Evolutionary conservation across 345 rosid species (phyloP).

Genomic region (Heritiera littoralis): DNA sequence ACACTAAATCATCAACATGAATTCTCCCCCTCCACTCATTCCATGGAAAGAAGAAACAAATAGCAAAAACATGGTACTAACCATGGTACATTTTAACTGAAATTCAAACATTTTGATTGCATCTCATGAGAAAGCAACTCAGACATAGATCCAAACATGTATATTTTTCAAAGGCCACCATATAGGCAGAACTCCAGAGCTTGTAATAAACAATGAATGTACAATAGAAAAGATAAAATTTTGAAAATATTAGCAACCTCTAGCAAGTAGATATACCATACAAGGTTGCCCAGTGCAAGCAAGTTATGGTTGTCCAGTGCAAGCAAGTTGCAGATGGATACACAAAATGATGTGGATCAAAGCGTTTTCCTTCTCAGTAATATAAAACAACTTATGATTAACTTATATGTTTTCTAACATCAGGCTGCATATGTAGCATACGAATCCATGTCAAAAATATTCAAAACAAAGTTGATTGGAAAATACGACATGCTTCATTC

Average conservation of each 20-base stretch:
- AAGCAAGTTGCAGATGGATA: neutral
- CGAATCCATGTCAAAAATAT: neutral
- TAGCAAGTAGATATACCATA: neutral
- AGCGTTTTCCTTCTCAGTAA: neutral
- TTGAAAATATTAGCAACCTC: neutral
- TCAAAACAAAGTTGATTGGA: neutral
- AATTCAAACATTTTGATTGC: neutral
- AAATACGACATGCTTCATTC: neutral
- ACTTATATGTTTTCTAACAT: neutral
- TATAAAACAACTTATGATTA: neutral
- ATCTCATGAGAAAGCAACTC: neutral
- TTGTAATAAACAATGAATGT: neutral
- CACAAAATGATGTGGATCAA: neutral
- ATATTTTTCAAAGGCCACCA: neutral
- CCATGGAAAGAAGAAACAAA: slow-evolving; percentile 12
- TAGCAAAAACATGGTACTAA: neutral
- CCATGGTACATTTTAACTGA: neutral
- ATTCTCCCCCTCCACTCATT: no score
- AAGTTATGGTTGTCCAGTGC: neutral
- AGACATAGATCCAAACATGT: neutral
- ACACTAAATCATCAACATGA: no score
- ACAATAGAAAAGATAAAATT: neutral
- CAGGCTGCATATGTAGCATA: neutral
- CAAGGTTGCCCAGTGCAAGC: neutral
- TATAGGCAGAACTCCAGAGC: slow-evolving; percentile 1